Evolutionary conservation across 108 stramenopile species (phyloP).

Genomic region (Cyclotella choctawhatcheeana): DNA sequence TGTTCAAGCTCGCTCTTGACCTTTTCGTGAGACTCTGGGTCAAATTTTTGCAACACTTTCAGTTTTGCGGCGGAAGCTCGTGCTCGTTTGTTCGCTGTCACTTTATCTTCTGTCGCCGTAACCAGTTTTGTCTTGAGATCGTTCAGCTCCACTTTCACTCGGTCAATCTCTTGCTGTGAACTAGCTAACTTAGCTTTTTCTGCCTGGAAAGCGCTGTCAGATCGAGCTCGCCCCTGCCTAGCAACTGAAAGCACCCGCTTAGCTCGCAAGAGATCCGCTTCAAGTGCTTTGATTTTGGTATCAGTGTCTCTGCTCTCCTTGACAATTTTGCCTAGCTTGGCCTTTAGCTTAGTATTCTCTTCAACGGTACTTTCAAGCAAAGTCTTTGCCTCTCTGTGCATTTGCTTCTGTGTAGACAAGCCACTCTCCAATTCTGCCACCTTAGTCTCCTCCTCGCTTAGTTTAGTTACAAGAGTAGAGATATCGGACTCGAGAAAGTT

Average conservation of each 20-base stretch:
- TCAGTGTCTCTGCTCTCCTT: conserved; percentile 24
- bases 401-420: conserved; percentile 20
- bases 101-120: conserved; percentile 31
- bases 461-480: conserved; percentile 24
- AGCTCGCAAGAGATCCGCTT: conserved; percentile 14
- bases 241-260: conserved; percentile 31
- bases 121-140: conserved; percentile 24
- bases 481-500: conserved; percentile 12
- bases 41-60: conserved; percentile 19
- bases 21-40: conserved; percentile 19
- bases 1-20: conserved; percentile 19
- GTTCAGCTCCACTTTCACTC: conserved; percentile 22
- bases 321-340: conserved; percentile 1
- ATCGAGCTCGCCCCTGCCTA: conserved; percentile 37
- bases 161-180: conserved; percentile 24
- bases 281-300: conserved; percentile 18
- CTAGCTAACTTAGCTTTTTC: conserved; percentile 8
- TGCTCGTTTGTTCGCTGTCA: conserved; percentile 21
- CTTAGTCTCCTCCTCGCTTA: conserved; percentile 29
- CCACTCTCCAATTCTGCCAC: conserved; percentile 13
- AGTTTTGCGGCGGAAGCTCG: conserved; percentile 28
- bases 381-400: conserved; percentile 10
- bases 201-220: conserved; percentile 22
- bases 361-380: conserved; percentile 9
- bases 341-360: conserved; percentile 22